Base-by-base conservation (phyloP, 2,329 filamentous ascomycete genomes). In the Parascedosporium putredinis region DNA sequence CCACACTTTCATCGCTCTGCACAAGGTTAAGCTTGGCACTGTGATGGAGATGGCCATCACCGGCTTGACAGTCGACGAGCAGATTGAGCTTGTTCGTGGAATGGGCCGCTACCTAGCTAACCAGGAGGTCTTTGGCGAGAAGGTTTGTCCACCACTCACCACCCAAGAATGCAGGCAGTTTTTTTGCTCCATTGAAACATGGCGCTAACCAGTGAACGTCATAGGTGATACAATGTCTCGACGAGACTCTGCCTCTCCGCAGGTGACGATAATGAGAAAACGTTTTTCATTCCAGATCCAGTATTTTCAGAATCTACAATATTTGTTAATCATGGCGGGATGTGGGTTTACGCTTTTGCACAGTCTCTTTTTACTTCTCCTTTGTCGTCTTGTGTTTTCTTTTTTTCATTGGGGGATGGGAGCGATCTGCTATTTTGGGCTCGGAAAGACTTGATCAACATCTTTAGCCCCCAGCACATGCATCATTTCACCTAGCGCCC, bases 21-120 rank as follows among this genome's bases (percentile, higher is more conserved):
- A 95, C 73, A 88, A 91, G 66, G 82, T 86, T 34, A 88, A 76
- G 51, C 83, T 95, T 18, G 93, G 91, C 18, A 81, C 81, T 50
- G 86, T 98, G 31, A 86, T 98, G 57, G 91, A 98, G 71, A 80
- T 82, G 10, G 91, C 88, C 47, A 95, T 98, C 57, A 94, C 83
- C 5, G 90, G 90, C n/a, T 70, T 98, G 58, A 83, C 81, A 1
- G 71, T 83, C 1, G 89, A 95, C 36, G 88, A 98, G 67, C 91
- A 98, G 68, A 74, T 95, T 54, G 91, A 96, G 67, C 72, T 88
- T 48, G 74, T 89, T 23, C 79, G 76, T 62, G 73, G 73, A 6
- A 79, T 86, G 62, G 72, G 73, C 50, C 76, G 76, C 55, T 83
- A 84, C 59, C 69, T 85, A 36, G 72, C 73, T 53, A 84, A 84